phyloP scores from a whole-genome alignment of 83 land plant species.

The Larix sibirica region DNA sequence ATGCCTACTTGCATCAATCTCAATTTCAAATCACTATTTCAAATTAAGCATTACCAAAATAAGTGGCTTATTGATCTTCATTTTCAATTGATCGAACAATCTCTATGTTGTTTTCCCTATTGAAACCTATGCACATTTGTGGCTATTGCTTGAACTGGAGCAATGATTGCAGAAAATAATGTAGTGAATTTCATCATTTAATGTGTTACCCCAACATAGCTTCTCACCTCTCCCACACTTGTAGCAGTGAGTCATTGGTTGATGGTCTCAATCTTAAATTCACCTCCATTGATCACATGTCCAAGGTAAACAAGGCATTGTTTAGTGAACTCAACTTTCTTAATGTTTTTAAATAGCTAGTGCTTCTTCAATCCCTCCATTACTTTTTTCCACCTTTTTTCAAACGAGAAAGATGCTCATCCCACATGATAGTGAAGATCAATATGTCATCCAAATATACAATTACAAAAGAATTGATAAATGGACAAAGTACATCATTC shows the following conservation, averaged over 20 bases:
- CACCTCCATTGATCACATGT: background rate
- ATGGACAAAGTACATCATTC: background rate
- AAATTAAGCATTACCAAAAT: background rate
- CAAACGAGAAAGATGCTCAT: background rate
- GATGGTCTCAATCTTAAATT: background rate
- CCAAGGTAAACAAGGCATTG: background rate
- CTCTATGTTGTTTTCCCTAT: background rate
- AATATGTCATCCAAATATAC: background rate
- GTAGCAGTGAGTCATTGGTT: background rate
- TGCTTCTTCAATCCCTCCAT: background rate
- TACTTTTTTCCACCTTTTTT: too few species aligned
- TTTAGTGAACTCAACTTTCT: background rate
- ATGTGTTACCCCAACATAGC: background rate
- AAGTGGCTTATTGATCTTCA: background rate
- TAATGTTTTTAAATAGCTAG: background rate
- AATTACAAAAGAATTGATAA: background rate
- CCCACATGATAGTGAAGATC: background rate
- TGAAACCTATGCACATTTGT: background rate
- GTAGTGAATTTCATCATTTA: background rate
- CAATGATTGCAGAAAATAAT: background rate
- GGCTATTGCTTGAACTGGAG: background rate
- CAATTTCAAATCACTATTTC: background rate
- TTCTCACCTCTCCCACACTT: background rate
- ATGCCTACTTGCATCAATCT: background rate
- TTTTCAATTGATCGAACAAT: background rate